Conservation (phyloP, 371 early-diverging fungal species). For the Mucor lusitanicus region DNA sequence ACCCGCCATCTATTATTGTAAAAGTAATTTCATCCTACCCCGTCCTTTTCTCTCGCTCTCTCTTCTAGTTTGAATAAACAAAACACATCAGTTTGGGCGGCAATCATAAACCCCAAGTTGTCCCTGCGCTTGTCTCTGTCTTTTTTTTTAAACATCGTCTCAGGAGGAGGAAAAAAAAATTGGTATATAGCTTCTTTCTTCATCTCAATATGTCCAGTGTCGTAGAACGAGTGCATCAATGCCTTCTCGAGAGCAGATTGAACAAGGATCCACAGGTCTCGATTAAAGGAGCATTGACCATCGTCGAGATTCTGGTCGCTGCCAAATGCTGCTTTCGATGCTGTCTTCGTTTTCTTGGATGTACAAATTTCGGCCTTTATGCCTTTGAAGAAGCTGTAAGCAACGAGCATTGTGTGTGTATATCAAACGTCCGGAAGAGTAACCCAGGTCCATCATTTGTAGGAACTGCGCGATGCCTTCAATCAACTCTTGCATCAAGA, state of each 20-base stretch:
- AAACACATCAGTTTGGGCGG: no score
- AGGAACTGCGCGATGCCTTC: constrained; percentile 26
- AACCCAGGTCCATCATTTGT: background rate
- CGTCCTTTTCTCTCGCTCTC: background rate
- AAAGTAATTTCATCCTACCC: background rate
- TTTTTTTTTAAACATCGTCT: background rate
- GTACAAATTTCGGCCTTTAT: constrained; percentile 24
- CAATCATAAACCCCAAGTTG: no score
- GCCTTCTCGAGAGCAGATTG: background rate
- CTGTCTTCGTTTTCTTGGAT: constrained; percentile 37
- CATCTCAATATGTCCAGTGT: background rate
- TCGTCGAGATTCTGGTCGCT: constrained; percentile 20
- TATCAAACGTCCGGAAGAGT: background rate
- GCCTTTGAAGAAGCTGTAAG: constrained; percentile 24
- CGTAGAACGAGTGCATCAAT: constrained; percentile 7
- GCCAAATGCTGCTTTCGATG: constrained; percentile 39
- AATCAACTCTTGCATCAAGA: background rate
- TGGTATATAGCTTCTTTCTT: background rate
- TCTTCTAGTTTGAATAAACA: background rate
- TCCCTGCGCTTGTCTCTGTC: background rate
- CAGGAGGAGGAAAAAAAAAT: background rate
- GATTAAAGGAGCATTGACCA: background rate
- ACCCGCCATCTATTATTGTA: constrained; percentile 2
- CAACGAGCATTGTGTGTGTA: background rate
- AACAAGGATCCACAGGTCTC: background rate